Base-by-base conservation (phyloP, 2,329 filamentous ascomycete genomes). In the Phyllosticta citriasiana region DNA sequence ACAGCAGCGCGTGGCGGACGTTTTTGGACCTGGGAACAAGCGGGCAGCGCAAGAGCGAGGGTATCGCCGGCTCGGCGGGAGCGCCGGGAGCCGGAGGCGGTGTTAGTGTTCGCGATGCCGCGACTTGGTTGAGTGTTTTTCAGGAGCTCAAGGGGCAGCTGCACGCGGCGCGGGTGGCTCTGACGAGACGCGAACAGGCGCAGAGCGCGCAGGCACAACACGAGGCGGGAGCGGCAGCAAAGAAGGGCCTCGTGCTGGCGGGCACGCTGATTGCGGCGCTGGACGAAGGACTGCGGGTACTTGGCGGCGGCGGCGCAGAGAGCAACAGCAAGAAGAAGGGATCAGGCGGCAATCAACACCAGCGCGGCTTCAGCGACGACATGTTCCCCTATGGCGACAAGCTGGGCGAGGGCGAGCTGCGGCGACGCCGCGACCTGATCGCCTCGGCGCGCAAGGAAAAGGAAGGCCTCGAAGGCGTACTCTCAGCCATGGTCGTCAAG, bases 391-490 rank as follows among this genome's bases (percentile, higher is more conserved):
- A 73, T 64, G 68, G 71, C 4, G 82, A 78, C 62, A 75, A 71
- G 64, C 70, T 93, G 1, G 88, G 88, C 3, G 87, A 89, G 2
- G 89, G 89, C 16, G 89, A 94, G 76, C 74, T 92, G 35, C 79
- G 88, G 53, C 78, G 90, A 6, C 78, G 90, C 57, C 79, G 84
- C 61, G 89, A 94, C 71, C 76, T 93, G 64, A 74, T 94, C 3
- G 82, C 82, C 1, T 81, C 85, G 12, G 87, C 87, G 6, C 80
- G 83, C 67, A 87, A 88, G 67, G 89, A 94, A 73, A 82, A 85
- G 61, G 88, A 93, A 61, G 87, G 86, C 2, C 76, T 94, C 19
- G 89, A 94, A 67, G 85, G 84, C 69, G 78, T 92, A 40, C 83
- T 88, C 68, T 84, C 86, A 65, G 86, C 82, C 27, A 82, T 85